Base-by-base conservation (phyloP, 1,139 yeast species). In the Kazachstania sp. region DNA sequence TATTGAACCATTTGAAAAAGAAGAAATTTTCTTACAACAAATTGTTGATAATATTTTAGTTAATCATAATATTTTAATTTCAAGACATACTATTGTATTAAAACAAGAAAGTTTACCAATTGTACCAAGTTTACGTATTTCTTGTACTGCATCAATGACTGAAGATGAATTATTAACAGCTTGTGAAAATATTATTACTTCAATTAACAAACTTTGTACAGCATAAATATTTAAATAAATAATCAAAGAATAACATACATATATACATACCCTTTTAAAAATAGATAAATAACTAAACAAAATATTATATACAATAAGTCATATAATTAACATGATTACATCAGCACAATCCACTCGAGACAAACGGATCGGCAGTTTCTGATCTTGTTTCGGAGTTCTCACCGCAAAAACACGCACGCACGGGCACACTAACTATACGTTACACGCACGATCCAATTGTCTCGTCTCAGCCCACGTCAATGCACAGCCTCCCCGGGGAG, bases 61-160 rank as follows among this genome's bases (percentile, higher is more conserved):
- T 9, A 64, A 71, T n/a, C 71, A 74, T 37, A 75, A 78, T 39
- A 74, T 85, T 16, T 72, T 87, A 52, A 72, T 88, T 45, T 73
- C 90, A 13, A 79, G 95, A 61, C 74, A 86, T 15, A 82, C 83
- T 52, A 73, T 79, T 51, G 73, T 87, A 16, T 71, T 82, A 48
- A 81, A 78, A 54, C 95, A 83, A 59, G 97, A 90, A 62, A 69
- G 80, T 49, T 73, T 86, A 53, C 94, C 95, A 3, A 73, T 86
- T 40, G 75, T 78, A 45, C 95, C 94, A 29, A 83, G 84, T 54
- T 71, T 90, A 57, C 74, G 82, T 56, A 62, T 88, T 13, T 72
- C 76, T 55, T 66, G 84, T 44, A 83, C 78, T 57, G 71, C 74
- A 35, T 81, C 78, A 3, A 74, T 81, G 50, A 63, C 75, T 2